Percentiles rank a stretch among this genome's conserved stretches.
These are phyloP conservation scores for Lactifluus rugatus DNA, from an alignment of 768 basidiomycete species.

Conservation along the genomic window DNA sequence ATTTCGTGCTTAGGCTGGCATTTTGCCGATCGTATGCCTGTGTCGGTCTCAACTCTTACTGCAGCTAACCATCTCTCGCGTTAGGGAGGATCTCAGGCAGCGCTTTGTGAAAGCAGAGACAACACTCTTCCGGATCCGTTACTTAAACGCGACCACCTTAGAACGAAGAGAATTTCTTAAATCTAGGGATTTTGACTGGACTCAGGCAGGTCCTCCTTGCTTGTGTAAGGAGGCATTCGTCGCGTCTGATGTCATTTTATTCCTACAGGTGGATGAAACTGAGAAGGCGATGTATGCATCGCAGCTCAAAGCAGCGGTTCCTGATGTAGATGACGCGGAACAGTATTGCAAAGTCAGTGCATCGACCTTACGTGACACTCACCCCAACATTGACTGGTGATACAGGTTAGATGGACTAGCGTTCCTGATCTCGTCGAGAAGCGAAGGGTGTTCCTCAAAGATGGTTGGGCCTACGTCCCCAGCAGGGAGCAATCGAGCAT, in stretches of 20 bases:
- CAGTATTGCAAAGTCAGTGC: constrained; percentile 63
- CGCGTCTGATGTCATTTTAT: neutral
- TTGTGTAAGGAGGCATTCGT: neutral
- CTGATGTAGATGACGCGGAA: constrained; percentile 32
- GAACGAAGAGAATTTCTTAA: constrained; percentile 62
- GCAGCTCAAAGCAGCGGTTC: constrained; percentile 43
- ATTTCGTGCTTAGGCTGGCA: constrained; percentile 88
- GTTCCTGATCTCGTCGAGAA: constrained; percentile 87
- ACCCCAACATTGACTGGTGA: neutral
- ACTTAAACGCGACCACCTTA: constrained; percentile 45
- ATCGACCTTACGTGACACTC: neutral
- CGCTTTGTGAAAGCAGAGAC: constrained; percentile 87
- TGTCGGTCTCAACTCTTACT: neutral
- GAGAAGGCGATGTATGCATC: constrained; percentile 44
- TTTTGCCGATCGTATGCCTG: constrained; percentile 91
- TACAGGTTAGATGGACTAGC: constrained; percentile 89
- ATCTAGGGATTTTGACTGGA: constrained; percentile 56
- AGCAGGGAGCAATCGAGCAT: constrained; percentile 69
- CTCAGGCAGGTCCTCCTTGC: constrained; percentile 33
- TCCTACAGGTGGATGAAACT: constrained; percentile 42
- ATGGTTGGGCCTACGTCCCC: constrained; percentile 87
- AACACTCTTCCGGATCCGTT: constrained; percentile 75
- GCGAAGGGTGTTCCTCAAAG: constrained; percentile 64
- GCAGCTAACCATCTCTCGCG: neutral
- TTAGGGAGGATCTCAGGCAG: constrained; percentile 79